These are phyloP conservation scores for Microbotryum scabiosae DNA, from an alignment of 1,284 basidiomycete genomes.

Conservation along the genomic window DNA sequence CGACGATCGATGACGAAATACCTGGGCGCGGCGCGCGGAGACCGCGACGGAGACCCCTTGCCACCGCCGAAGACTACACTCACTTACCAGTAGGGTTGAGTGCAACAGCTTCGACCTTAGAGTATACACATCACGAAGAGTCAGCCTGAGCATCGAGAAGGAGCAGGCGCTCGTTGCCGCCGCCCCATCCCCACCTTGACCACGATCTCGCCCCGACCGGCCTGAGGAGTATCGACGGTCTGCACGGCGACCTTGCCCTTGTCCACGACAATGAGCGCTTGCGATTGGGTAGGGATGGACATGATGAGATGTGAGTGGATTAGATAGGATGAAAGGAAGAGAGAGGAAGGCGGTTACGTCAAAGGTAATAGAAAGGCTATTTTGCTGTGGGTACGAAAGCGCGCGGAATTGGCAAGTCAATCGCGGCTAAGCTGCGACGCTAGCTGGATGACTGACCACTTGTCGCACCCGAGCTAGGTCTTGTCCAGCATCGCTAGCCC, in stretches of 20 bases:
- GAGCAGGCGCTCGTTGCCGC: not conserved
- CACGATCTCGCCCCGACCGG: slow-evolving; percentile 8
- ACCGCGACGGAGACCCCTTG: too few species aligned
- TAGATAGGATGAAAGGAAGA: not conserved
- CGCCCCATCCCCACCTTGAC: slow-evolving; percentile 11
- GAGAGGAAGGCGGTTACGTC: not conserved
- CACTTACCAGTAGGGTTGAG: slow-evolving; percentile 28
- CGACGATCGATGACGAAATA: not conserved
- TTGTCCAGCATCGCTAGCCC: too few species aligned
- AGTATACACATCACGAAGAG: not conserved
- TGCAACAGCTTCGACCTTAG: slow-evolving; percentile 12
- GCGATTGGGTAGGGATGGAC: not conserved
- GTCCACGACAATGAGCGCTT: slow-evolving; percentile 9
- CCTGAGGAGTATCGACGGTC: slow-evolving; percentile 3
- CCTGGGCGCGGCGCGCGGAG: too few species aligned
- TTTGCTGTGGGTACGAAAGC: too few species aligned
- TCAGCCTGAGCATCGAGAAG: not conserved
- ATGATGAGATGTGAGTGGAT: not conserved
- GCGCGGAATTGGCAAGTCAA: too few species aligned
- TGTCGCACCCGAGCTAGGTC: too few species aligned
- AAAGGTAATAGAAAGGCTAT: too few species aligned
- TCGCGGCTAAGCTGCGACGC: too few species aligned
- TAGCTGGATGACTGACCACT: too few species aligned
- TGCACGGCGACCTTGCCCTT: slow-evolving; percentile 6
- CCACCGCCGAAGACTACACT: not conserved